Evolutionary conservation across 2,329 filamentous ascomycete species (phyloP).

Genomic region (Aspergillus sp.): DNA sequence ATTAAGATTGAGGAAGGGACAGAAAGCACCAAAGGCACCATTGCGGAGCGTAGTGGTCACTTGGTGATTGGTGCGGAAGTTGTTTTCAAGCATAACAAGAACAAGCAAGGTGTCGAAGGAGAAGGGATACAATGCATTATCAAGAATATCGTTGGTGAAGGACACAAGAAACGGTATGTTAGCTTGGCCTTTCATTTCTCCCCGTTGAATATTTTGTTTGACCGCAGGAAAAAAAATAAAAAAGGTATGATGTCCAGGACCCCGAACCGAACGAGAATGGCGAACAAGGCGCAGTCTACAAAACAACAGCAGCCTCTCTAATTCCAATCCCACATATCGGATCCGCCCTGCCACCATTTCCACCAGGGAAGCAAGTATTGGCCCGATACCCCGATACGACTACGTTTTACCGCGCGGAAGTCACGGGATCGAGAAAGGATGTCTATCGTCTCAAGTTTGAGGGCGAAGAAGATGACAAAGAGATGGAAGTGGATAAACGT

Average conservation of each 20-base stretch:
- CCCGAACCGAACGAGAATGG: conserved; percentile 66
- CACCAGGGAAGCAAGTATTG: conserved; percentile 63
- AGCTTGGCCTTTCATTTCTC: not conserved
- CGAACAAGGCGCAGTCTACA: conserved; percentile 56
- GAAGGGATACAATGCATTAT: conserved; percentile 68
- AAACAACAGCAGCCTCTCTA: conserved; percentile 66
- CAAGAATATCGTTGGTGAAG: conserved; percentile 66
- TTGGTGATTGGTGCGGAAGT: conserved; percentile 44
- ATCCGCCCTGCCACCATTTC: conserved; percentile 55
- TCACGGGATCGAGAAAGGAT: conserved; percentile 59
- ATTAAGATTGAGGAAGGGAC: conserved; percentile 39
- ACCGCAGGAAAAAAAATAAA: not conserved
- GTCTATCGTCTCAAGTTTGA: conserved; percentile 62
- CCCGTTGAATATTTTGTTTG: not conserved
- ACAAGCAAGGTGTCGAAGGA: conserved; percentile 45
- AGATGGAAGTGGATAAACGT: conserved; percentile 67
- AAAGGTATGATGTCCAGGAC: conserved; percentile 70
- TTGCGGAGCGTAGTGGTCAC: conserved; percentile 39
- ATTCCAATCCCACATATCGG: conserved; percentile 64
- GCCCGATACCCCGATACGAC: conserved; percentile 78
- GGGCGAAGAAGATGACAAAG: conserved; percentile 65
- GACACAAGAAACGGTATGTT: conserved; percentile 56
- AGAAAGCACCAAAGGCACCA: conserved; percentile 37
- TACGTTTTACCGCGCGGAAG: conserved; percentile 78
- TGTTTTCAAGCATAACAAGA: conserved; percentile 47